A percentile compares a stretch with the other conserved stretches of the same genome.
Conservation (phyloP, 371 early-diverging fungal genomes). For the Rhizomucor miehei region DNA sequence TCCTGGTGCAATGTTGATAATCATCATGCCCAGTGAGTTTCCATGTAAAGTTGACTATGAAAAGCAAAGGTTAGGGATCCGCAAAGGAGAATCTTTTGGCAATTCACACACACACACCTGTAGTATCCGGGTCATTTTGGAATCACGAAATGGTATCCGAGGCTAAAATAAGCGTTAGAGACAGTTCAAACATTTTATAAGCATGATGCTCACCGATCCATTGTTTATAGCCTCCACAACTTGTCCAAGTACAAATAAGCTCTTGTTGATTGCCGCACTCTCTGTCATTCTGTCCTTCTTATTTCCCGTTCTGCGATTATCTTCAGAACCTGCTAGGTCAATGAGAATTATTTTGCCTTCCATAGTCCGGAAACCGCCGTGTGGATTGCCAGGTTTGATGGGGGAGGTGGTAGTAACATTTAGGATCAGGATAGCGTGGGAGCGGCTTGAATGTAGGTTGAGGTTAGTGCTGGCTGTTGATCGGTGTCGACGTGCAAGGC, state of each 20-base stretch:
- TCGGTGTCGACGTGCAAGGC: conserved; percentile 47
- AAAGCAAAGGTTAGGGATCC: background rate
- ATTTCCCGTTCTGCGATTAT: conserved; percentile 73
- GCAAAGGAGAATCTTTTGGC: background rate
- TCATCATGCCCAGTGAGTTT: conserved; percentile 58
- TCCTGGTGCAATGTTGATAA: conserved; percentile 60
- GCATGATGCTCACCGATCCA: conserved; percentile 31
- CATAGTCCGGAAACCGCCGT: conserved; percentile 10
- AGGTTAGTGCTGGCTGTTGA: conserved; percentile 67
- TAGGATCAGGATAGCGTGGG: conserved; percentile 60
- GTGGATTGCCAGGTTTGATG: conserved; percentile 3
- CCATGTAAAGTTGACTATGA: conserved; percentile 63
- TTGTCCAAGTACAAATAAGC: conserved; percentile 71
- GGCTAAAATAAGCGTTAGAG: conserved; percentile 6
- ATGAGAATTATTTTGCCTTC: conserved; percentile 60
- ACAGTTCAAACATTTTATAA: background rate
- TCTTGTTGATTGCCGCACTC: conserved; percentile 70
- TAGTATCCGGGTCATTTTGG: conserved; percentile 73
- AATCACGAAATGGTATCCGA: conserved; percentile 73
- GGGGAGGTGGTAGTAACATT: conserved; percentile 19
- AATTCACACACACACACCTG: conserved; percentile 29
- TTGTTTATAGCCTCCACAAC: conserved; percentile 69
- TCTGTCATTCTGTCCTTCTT: conserved; percentile 61
- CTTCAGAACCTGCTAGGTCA: conserved; percentile 78
- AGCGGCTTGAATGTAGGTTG: conserved; percentile 61